Evolutionary conservation across 2,329 filamentous ascomycete species (phyloP).

Genomic region (Fusarium sp.): DNA sequence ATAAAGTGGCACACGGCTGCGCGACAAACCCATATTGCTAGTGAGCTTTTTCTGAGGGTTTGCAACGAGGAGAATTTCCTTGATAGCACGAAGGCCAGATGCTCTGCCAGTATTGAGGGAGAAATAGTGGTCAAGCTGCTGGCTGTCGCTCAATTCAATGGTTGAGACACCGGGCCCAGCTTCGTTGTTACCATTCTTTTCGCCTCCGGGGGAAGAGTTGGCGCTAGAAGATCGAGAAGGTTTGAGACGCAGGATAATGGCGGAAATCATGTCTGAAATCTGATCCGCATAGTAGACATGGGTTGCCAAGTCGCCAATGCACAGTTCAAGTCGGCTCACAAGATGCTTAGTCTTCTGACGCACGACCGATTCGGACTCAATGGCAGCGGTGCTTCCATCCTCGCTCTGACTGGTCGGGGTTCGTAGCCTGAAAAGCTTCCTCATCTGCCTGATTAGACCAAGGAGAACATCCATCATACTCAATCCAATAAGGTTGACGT

Average conservation of each 20-base stretch:
- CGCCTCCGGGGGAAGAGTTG: constrained; percentile 59
- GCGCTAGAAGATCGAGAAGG: constrained; percentile 64
- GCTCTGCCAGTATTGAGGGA: constrained; percentile 67
- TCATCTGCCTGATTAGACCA: constrained; percentile 85
- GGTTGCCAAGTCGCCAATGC: constrained; percentile 90
- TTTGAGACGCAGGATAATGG: constrained; percentile 82
- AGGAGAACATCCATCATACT: constrained; percentile 96
- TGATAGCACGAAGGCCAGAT: constrained; percentile 81
- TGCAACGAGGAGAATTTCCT: constrained; percentile 83
- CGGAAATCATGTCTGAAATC: constrained; percentile 91
- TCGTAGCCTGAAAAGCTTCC: constrained; percentile 77
- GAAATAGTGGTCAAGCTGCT: constrained; percentile 65
- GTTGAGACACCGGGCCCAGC: constrained; percentile 50
- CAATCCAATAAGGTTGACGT: constrained; percentile 93
- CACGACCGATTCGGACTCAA: constrained; percentile 49
- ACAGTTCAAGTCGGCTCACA: constrained; percentile 78
- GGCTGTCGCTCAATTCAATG: constrained; percentile 58
- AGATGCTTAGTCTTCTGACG: constrained; percentile 70
- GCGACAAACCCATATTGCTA: constrained; percentile 72
- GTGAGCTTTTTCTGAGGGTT: constrained; percentile 73
- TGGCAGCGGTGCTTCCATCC: constrained; percentile 51
- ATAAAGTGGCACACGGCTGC: constrained; percentile 80
- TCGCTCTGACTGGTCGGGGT: constrained; percentile 52
- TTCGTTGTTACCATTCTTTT: constrained; percentile 59
- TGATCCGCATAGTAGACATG: constrained; percentile 98